Evolutionary conservation across 139 green algal species (phyloP), one percentile per base, ranked within the genome.

Genomic region (Trebouxia sp.): DNA sequence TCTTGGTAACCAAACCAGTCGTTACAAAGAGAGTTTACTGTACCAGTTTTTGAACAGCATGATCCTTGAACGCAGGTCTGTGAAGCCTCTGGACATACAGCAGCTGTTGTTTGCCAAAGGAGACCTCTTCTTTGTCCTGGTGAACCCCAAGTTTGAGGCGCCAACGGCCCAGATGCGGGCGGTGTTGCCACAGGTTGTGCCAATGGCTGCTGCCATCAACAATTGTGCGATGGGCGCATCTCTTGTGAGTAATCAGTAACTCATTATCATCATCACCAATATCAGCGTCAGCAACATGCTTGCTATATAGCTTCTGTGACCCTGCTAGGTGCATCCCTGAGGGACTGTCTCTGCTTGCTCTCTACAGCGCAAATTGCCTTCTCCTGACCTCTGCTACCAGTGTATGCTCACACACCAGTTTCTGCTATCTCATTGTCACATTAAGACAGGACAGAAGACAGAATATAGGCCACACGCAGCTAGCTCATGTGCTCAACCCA

Each of bases 101-200:
- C 79, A 47, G 12, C 84, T 96, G 37, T 17, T 62, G 0, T 84
- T 74, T 45, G 85, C 83, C 79, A 72, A 75, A 11, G 78, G 80
- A 0, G 83, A 91, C 37, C 88, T 98, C 11, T 94, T 85, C 80
- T 98, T 99, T 84, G 93, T 95, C 70, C 89, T 99, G 39, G 96
- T 98, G 6, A 99, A 96, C 83, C 96, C 96, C 0, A 55, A 89
- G 37, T 99, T 98, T 87, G 96, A 99, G 88, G 93, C 94, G 41
- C 94, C 94, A 20, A 97, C 94, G 1, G 85, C 87, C n/a, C 78
- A 98, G 86, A 99, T 99, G 96, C 83, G 96, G 0, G 96, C 96
- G 11, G 96, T 91, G 48, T 91, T 99, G 81, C 94, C 94, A 14
- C 91, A 93, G 74, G 85, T 95, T 83, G 89, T 98, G 28, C 89